Evolutionary conservation across 371 early-diverging fungal genomes (phyloP), one percentile per base, ranked within the genome.

Genomic region (Mucor racemosus): DNA sequence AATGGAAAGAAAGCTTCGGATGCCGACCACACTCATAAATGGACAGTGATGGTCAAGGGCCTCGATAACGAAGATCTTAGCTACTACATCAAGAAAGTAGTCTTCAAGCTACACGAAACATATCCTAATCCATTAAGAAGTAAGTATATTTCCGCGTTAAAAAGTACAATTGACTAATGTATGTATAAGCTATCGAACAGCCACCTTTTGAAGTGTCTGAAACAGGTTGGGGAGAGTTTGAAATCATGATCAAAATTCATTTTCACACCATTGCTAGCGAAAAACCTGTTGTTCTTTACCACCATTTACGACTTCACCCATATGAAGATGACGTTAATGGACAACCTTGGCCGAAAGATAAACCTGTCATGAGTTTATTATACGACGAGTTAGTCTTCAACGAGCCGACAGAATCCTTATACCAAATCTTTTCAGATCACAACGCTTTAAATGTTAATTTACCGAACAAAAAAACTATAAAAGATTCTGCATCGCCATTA

Each of bases 141-240:
- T 94, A 84, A 74, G 77, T 34, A 5, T 21, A 19, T 48, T 21
- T 44, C 7, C 48, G 48, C 48, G 48, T 21, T 48, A 9, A 48
- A 26, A 19, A 5, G 17, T 1, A 21, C 48, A 19, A 5, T 9
- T 19, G 10, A 10, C 48, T 41, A 41, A 38, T 46, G 36, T 55
- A 17, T 61, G 11, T 41, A 42, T 10, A 46, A 93, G 91, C 85
- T 34, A 74, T 94, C 35, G 93, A 93, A 59, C 84, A 90, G 41
- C 90, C 91, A 14, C 99, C 99, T 0, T 99, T 93, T 71, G 97
- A 97, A 74, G 87, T 98, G 14, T 84, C 85, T 53, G 98, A 99
- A 76, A 95, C 95, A 10, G 99, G 97, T 26, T 99, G 99, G 99
- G 99, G 99, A 71, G 99, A 99, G 81, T 99, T 99, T 75, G 98